These are phyloP conservation scores for Fremontodendron californicum DNA, from an alignment of 345 rosid genomes.

Conservation along the genomic window DNA sequence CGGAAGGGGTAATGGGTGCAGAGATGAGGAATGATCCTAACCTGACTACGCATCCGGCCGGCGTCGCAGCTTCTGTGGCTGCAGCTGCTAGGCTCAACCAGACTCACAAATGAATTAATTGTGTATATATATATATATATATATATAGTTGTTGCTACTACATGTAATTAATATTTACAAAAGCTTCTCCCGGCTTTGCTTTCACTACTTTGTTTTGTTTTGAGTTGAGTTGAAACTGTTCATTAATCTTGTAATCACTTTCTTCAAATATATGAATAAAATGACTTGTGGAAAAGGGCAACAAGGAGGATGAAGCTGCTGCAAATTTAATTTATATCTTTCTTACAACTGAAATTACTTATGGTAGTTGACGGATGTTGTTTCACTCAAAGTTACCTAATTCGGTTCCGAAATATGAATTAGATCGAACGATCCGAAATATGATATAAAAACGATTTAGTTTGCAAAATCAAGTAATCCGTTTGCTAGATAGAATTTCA, in stretches of 20 bases:
- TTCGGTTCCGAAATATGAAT: too few relatives aligned
- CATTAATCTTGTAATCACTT: neutral
- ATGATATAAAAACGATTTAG: too few relatives aligned
- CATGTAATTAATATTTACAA: neutral
- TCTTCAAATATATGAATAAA: neutral
- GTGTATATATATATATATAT: too few relatives aligned
- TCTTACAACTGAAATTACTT: too few relatives aligned
- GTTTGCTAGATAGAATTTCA: too few relatives aligned
- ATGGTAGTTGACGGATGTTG: too few relatives aligned
- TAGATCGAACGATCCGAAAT: too few relatives aligned
- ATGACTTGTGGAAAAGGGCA: neutral
- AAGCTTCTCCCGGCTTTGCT: neutral
- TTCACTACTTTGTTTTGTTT: neutral
- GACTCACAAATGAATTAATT: constrained; percentile 9
- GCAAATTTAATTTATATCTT: too few relatives aligned
- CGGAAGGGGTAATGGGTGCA: constrained; percentile 74
- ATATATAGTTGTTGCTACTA: too few relatives aligned
- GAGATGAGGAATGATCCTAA: constrained; percentile 83
- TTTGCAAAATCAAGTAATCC: too few relatives aligned
- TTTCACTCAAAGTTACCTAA: too few relatives aligned
- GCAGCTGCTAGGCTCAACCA: constrained; percentile 82
- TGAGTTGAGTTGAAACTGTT: neutral
- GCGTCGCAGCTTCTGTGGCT: constrained; percentile 71
- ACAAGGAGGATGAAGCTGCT: neutral
- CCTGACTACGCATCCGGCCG: constrained; percentile 66